A percentile compares a stretch with the other conserved stretches of the same genome.
Evolutionary conservation across 192 early-diverging fungal species (phyloP).

Genomic region (Cetraspora pellucida): DNA sequence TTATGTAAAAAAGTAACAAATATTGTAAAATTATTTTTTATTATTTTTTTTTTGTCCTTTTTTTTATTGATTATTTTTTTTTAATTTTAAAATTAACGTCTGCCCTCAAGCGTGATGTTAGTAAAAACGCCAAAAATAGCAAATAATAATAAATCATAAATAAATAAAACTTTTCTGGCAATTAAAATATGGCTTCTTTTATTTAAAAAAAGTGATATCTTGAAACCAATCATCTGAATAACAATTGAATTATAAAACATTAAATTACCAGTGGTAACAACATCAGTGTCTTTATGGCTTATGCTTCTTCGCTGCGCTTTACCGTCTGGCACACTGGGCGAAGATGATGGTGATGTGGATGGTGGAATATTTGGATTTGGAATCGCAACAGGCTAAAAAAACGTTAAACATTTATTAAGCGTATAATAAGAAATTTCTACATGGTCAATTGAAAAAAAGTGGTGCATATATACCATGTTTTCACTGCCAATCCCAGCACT

Average conservation of each 20-base stretch:
- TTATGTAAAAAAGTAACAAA: background rate
- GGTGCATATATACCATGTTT: background rate
- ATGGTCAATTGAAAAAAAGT: background rate
- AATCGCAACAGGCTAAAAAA: constrained; percentile 3
- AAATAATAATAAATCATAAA: too few relatives aligned
- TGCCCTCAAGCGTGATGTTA: too few relatives aligned
- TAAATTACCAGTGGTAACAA: constrained; percentile 65
- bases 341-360: constrained; percentile 36
- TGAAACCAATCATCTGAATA: background rate
- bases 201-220: background rate
- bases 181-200: background rate
- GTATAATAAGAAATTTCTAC: background rate
- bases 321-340: background rate
- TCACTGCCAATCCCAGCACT: constrained; percentile 32
- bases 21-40: background rate
- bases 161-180: too few relatives aligned
- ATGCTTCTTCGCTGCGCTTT: constrained; percentile 50
- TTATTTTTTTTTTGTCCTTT: too few relatives aligned
- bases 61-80: too few relatives aligned
- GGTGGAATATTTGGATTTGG: constrained; percentile 7
- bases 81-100: too few relatives aligned
- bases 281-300: constrained; percentile 58
- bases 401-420: constrained; percentile 35
- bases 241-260: constrained; percentile 6
- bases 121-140: too few relatives aligned